phyloP scores from a whole-genome alignment of 2,329 filamentous ascomycete genomes.

The Scedosporium apiospermum region DNA sequence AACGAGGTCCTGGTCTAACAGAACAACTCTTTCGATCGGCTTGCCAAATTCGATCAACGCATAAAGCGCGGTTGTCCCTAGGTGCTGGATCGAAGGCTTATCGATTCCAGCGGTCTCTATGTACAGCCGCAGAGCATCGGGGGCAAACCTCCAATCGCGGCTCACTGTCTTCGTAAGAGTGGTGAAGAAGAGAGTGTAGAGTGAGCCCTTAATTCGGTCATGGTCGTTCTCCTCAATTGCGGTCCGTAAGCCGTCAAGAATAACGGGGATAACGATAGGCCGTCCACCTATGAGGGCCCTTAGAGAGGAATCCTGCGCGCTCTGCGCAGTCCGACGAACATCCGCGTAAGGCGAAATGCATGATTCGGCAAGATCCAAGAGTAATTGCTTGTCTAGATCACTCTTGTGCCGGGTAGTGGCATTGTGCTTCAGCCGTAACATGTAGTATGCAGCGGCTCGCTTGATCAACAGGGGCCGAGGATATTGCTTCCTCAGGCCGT shows the following conservation, averaged over 20 bases:
- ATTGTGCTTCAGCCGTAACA: slow-evolving; percentile 91
- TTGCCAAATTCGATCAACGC: slow-evolving; percentile 89
- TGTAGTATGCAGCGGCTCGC: slow-evolving; percentile 86
- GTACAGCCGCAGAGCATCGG: slow-evolving; percentile 79
- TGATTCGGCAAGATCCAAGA: slow-evolving; percentile 82
- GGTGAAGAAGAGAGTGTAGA: slow-evolving; percentile 85
- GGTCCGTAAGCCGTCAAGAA: slow-evolving; percentile 68
- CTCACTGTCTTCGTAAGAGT: slow-evolving; percentile 80
- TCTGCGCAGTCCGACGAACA: slow-evolving; percentile 87
- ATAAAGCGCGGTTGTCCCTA: slow-evolving; percentile 73
- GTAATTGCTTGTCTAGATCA: slow-evolving; percentile 74
- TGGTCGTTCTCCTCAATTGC: slow-evolving; percentile 75
- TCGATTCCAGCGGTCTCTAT: slow-evolving; percentile 85
- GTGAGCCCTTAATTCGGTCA: slow-evolving; percentile 85
- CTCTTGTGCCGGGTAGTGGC: slow-evolving; percentile 80
- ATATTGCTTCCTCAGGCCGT: slow-evolving; percentile 83
- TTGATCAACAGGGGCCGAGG: slow-evolving; percentile 86
- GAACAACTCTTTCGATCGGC: slow-evolving; percentile 74
- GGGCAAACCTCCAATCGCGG: slow-evolving; percentile 91
- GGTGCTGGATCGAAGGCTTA: slow-evolving; percentile 86
- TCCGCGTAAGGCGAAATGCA: slow-evolving; percentile 89
- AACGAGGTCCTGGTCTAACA: slow-evolving; percentile 64
- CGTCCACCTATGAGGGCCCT: slow-evolving; percentile 85
- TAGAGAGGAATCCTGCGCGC: slow-evolving; percentile 83
- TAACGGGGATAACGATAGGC: slow-evolving; percentile 79